Evolutionary conservation across 108 stramenopile genomes (phyloP).

Genomic region (Phaeodactylum tricornutum): DNA sequence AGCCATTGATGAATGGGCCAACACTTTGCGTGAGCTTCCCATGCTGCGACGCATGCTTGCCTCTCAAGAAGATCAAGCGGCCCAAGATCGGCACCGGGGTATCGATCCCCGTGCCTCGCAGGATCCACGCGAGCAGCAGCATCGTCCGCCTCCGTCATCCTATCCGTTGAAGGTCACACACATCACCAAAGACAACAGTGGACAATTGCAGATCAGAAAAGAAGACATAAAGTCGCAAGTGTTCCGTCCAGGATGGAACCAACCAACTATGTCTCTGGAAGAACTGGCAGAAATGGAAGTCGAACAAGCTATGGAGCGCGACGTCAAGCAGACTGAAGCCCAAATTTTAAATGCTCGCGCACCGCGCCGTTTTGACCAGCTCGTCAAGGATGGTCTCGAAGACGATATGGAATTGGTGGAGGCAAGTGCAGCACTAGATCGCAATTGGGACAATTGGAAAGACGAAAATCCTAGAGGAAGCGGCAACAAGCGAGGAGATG

Average conservation of each 20-base stretch:
- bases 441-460: conserved; percentile 95
- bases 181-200: conserved; percentile 62
- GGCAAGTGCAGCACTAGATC: conserved; percentile 74
- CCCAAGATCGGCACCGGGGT: neutral
- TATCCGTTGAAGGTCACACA: conserved; percentile 59
- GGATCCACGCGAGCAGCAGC: conserved; percentile 4
- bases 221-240: conserved; percentile 77
- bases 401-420: conserved; percentile 73
- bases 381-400: conserved; percentile 80
- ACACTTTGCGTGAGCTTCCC: conserved; percentile 40
- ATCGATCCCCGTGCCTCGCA: too few species aligned
- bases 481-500: conserved; percentile 88
- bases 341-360: conserved; percentile 31
- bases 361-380: conserved; percentile 73
- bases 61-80: conserved; percentile 3
- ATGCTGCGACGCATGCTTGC: conserved; percentile 56
- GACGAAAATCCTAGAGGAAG: conserved; percentile 91
- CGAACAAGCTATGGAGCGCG: conserved; percentile 66
- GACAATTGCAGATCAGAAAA: conserved; percentile 46
- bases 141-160: neutral
- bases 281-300: conserved; percentile 87
- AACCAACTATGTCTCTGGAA: conserved; percentile 92
- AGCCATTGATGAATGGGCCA: conserved; percentile 56
- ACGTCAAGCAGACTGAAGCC: conserved; percentile 54
- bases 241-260: conserved; percentile 90